These are phyloP conservation scores for Plasmodium gaboni DNA, from an alignment of 169 alveolate genomes.

Conservation along the genomic window DNA sequence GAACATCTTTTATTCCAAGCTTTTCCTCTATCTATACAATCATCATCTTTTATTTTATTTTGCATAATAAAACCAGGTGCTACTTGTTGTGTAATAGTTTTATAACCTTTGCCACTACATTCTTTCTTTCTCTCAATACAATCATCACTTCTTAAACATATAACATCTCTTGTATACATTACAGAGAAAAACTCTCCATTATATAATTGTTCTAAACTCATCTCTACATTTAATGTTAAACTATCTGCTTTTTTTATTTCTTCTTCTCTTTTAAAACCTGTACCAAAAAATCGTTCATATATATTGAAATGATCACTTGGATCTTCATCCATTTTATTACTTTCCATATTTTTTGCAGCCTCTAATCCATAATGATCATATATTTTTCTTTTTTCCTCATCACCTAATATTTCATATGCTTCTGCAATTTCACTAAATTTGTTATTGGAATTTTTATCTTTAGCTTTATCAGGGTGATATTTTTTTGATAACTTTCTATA, in stretches of 20 bases:
- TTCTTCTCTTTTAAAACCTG: slow-evolving; percentile 76
- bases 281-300: slow-evolving; percentile 83
- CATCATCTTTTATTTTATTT: slow-evolving; percentile 88
- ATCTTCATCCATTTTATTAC: slow-evolving; percentile 73
- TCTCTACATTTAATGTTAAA: slow-evolving; percentile 78
- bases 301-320: slow-evolving; percentile 79
- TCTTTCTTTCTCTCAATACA: slow-evolving; percentile 85
- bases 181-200: slow-evolving; percentile 84
- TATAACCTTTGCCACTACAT: slow-evolving; percentile 87
- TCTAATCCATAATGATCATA: slow-evolving; percentile 94
- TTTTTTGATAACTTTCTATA: slow-evolving; percentile 87
- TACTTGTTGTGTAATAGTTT: slow-evolving; percentile 86
- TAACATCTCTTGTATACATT: slow-evolving; percentile 79
- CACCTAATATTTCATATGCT: slow-evolving; percentile 93
- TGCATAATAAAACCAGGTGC: slow-evolving; percentile 91
- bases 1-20: slow-evolving; percentile 88
- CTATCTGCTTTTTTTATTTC: slow-evolving; percentile 85
- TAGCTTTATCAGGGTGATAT: slow-evolving; percentile 94
- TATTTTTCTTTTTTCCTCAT: slow-evolving; percentile 90
- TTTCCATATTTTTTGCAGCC: slow-evolving; percentile 86
- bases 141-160: slow-evolving; percentile 86
- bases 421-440: slow-evolving; percentile 91
- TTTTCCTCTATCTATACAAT: slow-evolving; percentile 86
- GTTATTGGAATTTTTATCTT: slow-evolving; percentile 88
- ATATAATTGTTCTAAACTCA: slow-evolving; percentile 85